These are phyloP conservation scores for Thymus mandschuricus DNA, from an alignment of 257 asterid species.

Conservation along the genomic window DNA sequence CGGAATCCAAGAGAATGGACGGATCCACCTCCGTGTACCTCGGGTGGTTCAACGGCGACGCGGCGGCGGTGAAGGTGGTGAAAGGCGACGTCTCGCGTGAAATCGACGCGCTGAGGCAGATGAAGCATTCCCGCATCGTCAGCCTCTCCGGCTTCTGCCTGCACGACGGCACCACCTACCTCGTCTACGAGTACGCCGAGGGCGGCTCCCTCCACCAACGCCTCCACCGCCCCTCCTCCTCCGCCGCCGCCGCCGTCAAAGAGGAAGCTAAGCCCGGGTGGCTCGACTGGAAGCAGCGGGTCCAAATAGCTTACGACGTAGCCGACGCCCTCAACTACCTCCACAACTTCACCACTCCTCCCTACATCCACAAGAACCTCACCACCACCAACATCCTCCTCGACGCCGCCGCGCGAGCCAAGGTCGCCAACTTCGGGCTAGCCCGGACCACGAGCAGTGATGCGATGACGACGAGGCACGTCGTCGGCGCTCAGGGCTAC, in stretches of 20 bases:
- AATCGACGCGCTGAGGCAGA: constrained; percentile 50
- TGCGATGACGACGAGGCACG: constrained; percentile 47
- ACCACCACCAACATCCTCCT: constrained; percentile 56
- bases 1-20: constrained; percentile 44
- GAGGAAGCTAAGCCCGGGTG: background rate
- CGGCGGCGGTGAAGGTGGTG: constrained; percentile 58
- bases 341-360: constrained; percentile 65
- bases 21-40: constrained; percentile 55
- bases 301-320: constrained; percentile 59
- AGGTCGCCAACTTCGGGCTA: constrained; percentile 50
- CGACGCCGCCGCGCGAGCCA: constrained; percentile 55
- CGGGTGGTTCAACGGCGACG: constrained; percentile 58
- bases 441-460: constrained; percentile 38
- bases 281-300: constrained; percentile 59
- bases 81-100: constrained; percentile 57
- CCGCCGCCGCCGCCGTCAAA: too few relatives aligned
- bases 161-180: constrained; percentile 59
- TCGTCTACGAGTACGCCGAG: constrained; percentile 63
- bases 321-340: constrained; percentile 66
- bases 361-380: constrained; percentile 65
- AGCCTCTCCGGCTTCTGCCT: constrained; percentile 65
- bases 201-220: constrained; percentile 51
- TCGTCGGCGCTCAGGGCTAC: constrained; percentile 62
- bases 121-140: constrained; percentile 55
- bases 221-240: constrained; percentile 25